These are phyloP conservation scores for Hyphopichia wangnamkhiaoensis DNA, from an alignment of 1,139 yeast genomes.

Conservation along the genomic window DNA sequence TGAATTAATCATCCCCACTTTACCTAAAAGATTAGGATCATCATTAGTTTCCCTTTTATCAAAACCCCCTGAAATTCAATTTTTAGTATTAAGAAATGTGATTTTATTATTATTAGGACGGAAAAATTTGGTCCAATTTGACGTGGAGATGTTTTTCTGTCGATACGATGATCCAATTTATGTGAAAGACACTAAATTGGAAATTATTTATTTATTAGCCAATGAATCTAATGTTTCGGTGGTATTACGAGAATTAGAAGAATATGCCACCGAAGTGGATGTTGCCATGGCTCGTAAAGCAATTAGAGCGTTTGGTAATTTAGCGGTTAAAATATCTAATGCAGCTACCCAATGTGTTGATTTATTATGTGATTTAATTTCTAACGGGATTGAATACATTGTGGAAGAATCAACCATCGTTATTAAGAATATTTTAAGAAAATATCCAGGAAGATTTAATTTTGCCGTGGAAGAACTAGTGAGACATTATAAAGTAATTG, in stretches of 20 bases:
- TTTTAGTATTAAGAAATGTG: constrained; percentile 77
- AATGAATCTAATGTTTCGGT: constrained; percentile 58
- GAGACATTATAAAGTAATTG: constrained; percentile 48
- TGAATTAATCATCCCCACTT: constrained; percentile 46
- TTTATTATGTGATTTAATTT: constrained; percentile 58
- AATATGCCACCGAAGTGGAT: constrained; percentile 85
- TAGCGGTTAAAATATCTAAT: constrained; percentile 70
- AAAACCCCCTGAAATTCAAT: constrained; percentile 83
- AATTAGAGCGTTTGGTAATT: constrained; percentile 83
- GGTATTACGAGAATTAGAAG: constrained; percentile 76
- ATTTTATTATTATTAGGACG: constrained; percentile 71
- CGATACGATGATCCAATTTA: constrained; percentile 84
- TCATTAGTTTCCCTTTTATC: constrained; percentile 72
- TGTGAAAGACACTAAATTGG: constrained; percentile 87
- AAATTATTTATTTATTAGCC: constrained; percentile 79
- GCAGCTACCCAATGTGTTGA: constrained; percentile 65
- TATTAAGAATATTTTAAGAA: constrained; percentile 71
- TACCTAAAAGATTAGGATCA: constrained; percentile 66
- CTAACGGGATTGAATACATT: constrained; percentile 70
- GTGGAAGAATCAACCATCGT: constrained; percentile 82
- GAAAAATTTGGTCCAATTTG: constrained; percentile 61
- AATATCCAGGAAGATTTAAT: constrained; percentile 59
- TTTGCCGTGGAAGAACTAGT: constrained; percentile 43
- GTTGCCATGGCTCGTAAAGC: constrained; percentile 85
- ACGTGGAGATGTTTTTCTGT: constrained; percentile 78